Evolutionary conservation across 495 filamentous ascomycete genomes (phyloP).

Genomic region (Letharia columbiana): DNA sequence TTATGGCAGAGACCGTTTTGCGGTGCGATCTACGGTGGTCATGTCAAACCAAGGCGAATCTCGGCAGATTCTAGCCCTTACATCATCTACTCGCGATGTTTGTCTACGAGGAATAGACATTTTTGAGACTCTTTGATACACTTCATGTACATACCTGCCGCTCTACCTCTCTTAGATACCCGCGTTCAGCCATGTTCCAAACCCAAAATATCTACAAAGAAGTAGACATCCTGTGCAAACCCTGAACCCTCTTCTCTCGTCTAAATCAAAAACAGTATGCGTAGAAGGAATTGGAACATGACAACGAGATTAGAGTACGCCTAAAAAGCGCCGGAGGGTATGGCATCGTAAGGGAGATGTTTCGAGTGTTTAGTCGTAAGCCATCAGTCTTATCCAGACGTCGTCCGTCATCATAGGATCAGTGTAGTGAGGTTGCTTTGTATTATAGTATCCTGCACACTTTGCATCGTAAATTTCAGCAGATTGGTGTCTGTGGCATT

Average conservation of each 20-base stretch:
- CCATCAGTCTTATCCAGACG: not conserved
- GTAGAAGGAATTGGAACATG: constrained; percentile 1
- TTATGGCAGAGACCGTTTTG: not conserved
- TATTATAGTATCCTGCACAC: constrained; percentile 98
- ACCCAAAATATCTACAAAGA: constrained; percentile 3
- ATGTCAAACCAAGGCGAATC: constrained; percentile 1
- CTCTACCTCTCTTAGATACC: not conserved
- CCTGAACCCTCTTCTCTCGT: constrained; percentile 3
- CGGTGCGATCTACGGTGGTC: constrained; percentile 6
- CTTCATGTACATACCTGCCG: not conserved
- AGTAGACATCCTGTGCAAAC: constrained; percentile 2
- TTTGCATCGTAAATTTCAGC: constrained; percentile 93
- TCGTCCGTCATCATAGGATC: constrained; percentile 54
- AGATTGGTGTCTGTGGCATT: constrained; percentile 94
- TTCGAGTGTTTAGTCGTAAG: constrained; percentile 6
- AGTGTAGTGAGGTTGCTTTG: constrained; percentile 92
- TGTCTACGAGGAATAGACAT: not conserved
- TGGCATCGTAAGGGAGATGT: not conserved
- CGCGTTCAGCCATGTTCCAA: not conserved
- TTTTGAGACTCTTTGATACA: not conserved
- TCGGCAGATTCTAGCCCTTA: not conserved
- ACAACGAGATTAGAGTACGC: constrained; percentile 5
- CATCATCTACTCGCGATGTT: not conserved
- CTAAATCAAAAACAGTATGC: constrained; percentile 10
- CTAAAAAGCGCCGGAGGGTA: not conserved